These are phyloP conservation scores for Miamiensis avidus DNA, from an alignment of 169 alveolate species.

Conservation along the genomic window DNA sequence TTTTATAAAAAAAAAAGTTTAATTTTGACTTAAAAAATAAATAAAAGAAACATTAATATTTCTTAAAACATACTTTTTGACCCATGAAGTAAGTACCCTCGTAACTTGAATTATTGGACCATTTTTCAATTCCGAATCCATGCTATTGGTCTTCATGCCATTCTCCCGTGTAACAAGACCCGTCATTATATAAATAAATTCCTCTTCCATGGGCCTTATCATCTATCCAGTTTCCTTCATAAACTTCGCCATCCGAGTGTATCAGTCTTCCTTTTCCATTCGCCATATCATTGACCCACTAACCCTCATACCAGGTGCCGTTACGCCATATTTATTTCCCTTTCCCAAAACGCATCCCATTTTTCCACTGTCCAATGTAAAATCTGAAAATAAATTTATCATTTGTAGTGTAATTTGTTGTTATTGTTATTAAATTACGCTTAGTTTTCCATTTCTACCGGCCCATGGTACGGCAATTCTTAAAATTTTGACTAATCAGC, in stretches of 20 bases:
- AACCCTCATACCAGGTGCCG: constrained; percentile 62
- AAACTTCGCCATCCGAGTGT: constrained; percentile 45
- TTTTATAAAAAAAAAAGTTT: constrained; percentile 3
- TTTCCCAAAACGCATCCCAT: constrained; percentile 44
- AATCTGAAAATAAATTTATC: background rate
- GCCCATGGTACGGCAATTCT: constrained; percentile 24
- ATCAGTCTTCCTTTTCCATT: constrained; percentile 58
- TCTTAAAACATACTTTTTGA: constrained; percentile 52
- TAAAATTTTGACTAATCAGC: background rate
- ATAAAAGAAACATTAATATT: too few relatives aligned
- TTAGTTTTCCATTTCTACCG: constrained; percentile 9
- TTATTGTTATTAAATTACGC: constrained; percentile 1
- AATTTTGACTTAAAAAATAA: too few relatives aligned
- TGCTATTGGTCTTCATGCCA: constrained; percentile 90
- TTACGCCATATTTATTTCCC: constrained; percentile 61
- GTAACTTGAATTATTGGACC: constrained; percentile 92
- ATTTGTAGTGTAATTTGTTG: too few relatives aligned
- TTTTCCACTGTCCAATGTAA: constrained; percentile 41
- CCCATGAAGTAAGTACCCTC: constrained; percentile 79
- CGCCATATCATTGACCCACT: constrained; percentile 62
- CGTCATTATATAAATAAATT: constrained; percentile 34
- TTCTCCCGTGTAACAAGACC: constrained; percentile 68
- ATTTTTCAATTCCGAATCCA: constrained; percentile 89
- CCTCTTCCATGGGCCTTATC: constrained; percentile 47
- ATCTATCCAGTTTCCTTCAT: constrained; percentile 39